A percentile compares a stretch with the other conserved stretches of the same genome.
These are phyloP conservation scores for Chlamydomonas sp. DNA, from an alignment of 139 green algal species.

Conservation along the genomic window DNA sequence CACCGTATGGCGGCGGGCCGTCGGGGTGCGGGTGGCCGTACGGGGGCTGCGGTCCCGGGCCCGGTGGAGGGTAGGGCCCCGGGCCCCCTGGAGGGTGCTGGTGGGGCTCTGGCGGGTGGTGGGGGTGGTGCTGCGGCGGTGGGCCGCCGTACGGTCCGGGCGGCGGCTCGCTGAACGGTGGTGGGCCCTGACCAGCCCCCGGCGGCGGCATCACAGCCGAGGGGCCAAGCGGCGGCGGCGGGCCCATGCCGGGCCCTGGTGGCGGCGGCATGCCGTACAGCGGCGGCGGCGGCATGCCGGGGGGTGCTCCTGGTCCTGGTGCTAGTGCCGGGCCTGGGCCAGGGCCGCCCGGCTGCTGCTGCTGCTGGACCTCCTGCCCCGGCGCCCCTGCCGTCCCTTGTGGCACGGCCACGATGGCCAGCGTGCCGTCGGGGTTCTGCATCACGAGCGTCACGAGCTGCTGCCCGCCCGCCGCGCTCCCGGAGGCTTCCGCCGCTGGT, in stretches of 20 bases:
- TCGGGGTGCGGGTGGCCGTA: neutral
- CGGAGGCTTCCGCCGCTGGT: neutral
- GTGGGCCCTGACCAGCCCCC: neutral
- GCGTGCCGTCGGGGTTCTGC: slow-evolving; percentile 30
- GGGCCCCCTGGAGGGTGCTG: neutral
- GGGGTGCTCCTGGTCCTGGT: neutral
- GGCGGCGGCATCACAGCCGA: neutral
- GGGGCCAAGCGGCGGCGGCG: neutral
- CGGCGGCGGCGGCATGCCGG: neutral
- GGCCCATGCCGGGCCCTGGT: too few species aligned
- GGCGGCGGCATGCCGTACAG: too few species aligned
- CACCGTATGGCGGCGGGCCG: neutral
- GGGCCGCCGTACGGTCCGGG: neutral
- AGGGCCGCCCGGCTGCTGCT: neutral
- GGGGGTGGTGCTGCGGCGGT: neutral
- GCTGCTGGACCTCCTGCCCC: neutral
- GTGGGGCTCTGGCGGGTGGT: neutral
- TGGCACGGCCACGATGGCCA: slow-evolving; percentile 13
- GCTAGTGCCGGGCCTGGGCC: neutral
- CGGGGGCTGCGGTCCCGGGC: neutral
- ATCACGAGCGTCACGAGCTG: slow-evolving; percentile 36
- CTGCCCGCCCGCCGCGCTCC: neutral
- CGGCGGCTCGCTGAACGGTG: neutral
- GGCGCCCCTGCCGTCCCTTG: neutral
- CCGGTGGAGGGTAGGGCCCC: neutral